Evolutionary conservation across 2,329 filamentous ascomycete species (phyloP).

Genomic region (Dactylonectria estremocensis): DNA sequence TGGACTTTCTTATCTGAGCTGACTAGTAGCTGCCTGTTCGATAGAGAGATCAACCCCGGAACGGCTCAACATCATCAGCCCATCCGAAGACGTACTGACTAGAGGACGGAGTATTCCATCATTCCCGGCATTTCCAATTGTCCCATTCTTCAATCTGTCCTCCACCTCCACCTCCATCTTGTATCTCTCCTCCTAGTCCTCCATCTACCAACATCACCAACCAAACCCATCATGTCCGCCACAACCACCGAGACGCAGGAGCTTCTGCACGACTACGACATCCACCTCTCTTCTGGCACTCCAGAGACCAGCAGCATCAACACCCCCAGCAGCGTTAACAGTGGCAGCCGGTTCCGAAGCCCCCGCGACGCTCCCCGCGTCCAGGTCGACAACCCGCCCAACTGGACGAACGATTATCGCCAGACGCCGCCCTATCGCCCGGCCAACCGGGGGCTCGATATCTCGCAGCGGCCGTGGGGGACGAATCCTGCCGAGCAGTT

Average conservation of each 20-base stretch:
- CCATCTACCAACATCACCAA: neutral
- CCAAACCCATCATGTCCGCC: conserved; percentile 16
- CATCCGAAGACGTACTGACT: neutral
- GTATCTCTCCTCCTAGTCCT: neutral
- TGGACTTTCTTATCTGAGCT: too few species aligned
- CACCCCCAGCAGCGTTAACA: neutral
- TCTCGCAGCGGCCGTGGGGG: conserved; percentile 15
- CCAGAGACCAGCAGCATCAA: neutral
- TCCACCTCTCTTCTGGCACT: conserved; percentile 16
- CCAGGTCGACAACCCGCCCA: conserved; percentile 18
- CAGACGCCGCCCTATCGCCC: conserved; percentile 27
- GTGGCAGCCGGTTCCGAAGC: neutral
- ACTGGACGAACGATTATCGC: conserved; percentile 29
- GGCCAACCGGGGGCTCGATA: conserved; percentile 12
- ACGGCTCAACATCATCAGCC: conserved; percentile 14
- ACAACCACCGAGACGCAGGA: conserved; percentile 21
- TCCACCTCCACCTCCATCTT: neutral
- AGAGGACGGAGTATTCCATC: neutral
- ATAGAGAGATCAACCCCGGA: neutral
- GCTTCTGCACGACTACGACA: conserved; percentile 29
- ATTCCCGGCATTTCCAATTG: neutral
- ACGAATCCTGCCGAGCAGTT: conserved; percentile 14
- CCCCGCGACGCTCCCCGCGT: conserved; percentile 9
- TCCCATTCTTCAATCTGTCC: neutral
- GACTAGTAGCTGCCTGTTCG: neutral